These are phyloP conservation scores for Pestalotiopsis sp. DNA, from an alignment of 2,329 filamentous ascomycete genomes.

Conservation along the genomic window DNA sequence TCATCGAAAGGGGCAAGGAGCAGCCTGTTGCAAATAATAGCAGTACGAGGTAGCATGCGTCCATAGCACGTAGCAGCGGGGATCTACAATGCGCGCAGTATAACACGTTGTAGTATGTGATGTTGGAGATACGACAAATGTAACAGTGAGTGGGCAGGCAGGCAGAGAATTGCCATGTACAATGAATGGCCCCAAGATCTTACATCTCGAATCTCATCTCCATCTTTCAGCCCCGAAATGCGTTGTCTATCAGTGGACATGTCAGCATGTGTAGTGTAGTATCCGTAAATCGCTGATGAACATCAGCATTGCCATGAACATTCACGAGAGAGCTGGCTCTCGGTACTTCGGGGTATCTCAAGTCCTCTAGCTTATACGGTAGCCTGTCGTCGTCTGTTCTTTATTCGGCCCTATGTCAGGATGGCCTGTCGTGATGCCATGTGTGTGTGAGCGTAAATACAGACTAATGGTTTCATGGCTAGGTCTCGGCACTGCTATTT, in stretches of 20 bases:
- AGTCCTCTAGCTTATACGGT: not conserved
- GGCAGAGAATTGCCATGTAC: not conserved
- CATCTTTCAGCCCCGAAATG: not conserved
- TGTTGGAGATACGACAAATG: too few relatives aligned
- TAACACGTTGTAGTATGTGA: not conserved
- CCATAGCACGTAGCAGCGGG: not conserved
- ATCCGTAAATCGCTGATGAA: not conserved
- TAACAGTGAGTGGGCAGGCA: too few relatives aligned
- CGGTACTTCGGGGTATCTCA: constrained; percentile 5
- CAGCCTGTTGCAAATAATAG: not conserved
- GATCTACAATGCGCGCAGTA: not conserved
- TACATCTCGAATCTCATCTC: not conserved
- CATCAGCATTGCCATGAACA: not conserved
- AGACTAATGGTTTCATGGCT: constrained; percentile 4
- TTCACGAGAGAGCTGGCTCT: not conserved
- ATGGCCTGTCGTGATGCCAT: not conserved
- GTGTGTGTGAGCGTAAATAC: not conserved
- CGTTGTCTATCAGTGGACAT: not conserved
- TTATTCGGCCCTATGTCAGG: constrained; percentile 7
- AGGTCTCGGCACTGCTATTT: not conserved
- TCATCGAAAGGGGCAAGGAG: constrained; percentile 4
- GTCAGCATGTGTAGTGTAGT: not conserved
- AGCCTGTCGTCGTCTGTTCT: not conserved
- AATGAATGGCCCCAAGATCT: not conserved
- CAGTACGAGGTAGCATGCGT: not conserved